Evolutionary conservation across 148 eudicot genomes (phyloP).

Genomic region (Rheum nobile): DNA sequence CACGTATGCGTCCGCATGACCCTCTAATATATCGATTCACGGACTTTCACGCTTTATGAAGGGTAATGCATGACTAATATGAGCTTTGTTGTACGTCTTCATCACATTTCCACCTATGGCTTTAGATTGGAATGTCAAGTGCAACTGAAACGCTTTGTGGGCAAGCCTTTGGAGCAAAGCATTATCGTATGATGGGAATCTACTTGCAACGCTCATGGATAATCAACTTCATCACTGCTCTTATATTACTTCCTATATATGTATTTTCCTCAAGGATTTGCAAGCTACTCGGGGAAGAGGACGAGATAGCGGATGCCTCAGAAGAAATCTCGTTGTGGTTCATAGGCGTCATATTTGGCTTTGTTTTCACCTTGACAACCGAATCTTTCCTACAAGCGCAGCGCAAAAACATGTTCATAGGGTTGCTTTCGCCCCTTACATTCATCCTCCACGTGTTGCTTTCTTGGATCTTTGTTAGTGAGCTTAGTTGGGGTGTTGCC

Average conservation of each 20-base stretch:
- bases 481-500: conserved; percentile 6
- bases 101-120: neutral
- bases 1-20: too few species aligned
- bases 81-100: neutral
- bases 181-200: conserved; percentile 16
- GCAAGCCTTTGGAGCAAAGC: conserved; percentile 19
- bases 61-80: too few species aligned
- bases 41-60: too few species aligned
- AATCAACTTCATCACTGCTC: neutral
- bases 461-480: conserved; percentile 11
- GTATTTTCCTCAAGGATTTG: conserved; percentile 7
- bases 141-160: conserved; percentile 16
- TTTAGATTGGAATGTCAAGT: conserved; percentile 18
- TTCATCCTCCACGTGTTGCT: conserved; percentile 4
- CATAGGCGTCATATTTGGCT: conserved; percentile 4
- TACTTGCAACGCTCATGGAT: conserved; percentile 20
- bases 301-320: conserved; percentile 4
- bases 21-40: too few species aligned
- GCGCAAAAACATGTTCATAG: conserved; percentile 13
- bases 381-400: conserved; percentile 14
- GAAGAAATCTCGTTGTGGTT: conserved; percentile 8
- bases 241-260: conserved; percentile 9
- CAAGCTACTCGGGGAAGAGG: conserved; percentile 10
- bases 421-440: neutral
- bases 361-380: conserved; percentile 6